Percentiles rank a stretch among this genome's conserved stretches.
These are phyloP conservation scores for Aspergillus udagawae DNA, from an alignment of 2,329 filamentous ascomycete genomes.

Conservation along the genomic window DNA sequence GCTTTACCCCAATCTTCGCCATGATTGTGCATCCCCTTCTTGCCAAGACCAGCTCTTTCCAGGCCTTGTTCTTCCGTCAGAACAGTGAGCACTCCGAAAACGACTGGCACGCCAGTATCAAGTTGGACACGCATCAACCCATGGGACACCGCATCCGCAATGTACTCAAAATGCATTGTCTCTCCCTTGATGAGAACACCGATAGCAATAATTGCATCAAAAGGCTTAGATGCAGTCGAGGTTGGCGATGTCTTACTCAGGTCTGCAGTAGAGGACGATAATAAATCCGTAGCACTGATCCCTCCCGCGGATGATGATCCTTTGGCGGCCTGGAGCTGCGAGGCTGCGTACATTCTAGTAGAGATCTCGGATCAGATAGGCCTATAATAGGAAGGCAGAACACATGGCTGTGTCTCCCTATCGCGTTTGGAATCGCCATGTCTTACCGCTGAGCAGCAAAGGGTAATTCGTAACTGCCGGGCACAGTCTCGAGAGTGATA, in stretches of 20 bases:
- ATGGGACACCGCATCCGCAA: slow-evolving; percentile 83
- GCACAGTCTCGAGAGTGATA: slow-evolving; percentile 84
- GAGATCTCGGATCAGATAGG: background rate
- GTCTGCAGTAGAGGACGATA: slow-evolving; percentile 63
- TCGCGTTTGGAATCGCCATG: background rate
- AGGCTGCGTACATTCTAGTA: slow-evolving; percentile 72
- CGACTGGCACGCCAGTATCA: slow-evolving; percentile 80
- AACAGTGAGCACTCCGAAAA: slow-evolving; percentile 89
- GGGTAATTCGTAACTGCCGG: slow-evolving; percentile 91
- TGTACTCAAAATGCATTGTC: slow-evolving; percentile 99
- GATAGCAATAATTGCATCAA: slow-evolving; percentile 92
- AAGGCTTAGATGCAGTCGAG: slow-evolving; percentile 51
- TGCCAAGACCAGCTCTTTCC: slow-evolving; percentile 72
- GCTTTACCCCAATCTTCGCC: slow-evolving; percentile 94
- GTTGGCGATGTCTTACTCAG: slow-evolving; percentile 48
- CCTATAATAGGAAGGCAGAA: background rate
- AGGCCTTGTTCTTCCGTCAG: slow-evolving; percentile 83
- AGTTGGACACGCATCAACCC: slow-evolving; percentile 93
- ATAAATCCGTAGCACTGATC: slow-evolving; percentile 52
- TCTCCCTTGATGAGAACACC: slow-evolving; percentile 97
- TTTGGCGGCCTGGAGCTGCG: slow-evolving; percentile 73
- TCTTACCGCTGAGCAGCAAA: slow-evolving; percentile 78
- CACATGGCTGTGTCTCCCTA: background rate
- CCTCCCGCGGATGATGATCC: slow-evolving; percentile 38
- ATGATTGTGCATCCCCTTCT: slow-evolving; percentile 70